Evolutionary conservation across 2,329 filamentous ascomycete species (phyloP).

Genomic region (Arachnopeziza araneosa): DNA sequence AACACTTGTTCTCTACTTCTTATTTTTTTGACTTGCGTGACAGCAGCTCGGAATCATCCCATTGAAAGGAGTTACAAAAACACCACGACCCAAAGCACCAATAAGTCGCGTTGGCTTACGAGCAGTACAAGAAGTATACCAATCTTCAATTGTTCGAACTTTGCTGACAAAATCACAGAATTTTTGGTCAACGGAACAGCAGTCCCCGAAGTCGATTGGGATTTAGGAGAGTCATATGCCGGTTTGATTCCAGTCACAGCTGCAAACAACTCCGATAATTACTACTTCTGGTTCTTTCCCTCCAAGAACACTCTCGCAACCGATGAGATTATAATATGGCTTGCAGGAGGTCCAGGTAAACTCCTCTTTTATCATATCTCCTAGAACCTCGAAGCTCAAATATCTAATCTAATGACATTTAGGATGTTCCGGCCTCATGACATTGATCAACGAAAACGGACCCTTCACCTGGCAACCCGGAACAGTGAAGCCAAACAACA

Average conservation of each 20-base stretch:
- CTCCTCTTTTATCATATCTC: conserved; percentile 11
- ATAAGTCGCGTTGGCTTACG: neutral
- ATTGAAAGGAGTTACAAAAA: neutral
- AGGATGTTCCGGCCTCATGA: conserved; percentile 56
- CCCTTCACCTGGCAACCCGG: conserved; percentile 67
- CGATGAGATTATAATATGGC: conserved; percentile 58
- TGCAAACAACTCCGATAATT: conserved; percentile 36
- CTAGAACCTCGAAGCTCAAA: neutral
- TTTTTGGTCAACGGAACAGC: conserved; percentile 50
- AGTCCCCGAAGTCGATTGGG: conserved; percentile 65
- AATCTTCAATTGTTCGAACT: neutral
- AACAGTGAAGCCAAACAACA: conserved; percentile 42
- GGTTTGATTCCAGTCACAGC: conserved; percentile 49
- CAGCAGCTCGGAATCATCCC: neutral
- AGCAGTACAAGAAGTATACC: neutral
- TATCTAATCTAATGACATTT: conserved; percentile 11
- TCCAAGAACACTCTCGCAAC: conserved; percentile 43
- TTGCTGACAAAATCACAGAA: neutral
- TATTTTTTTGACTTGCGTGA: neutral
- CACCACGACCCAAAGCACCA: neutral
- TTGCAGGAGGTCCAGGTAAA: conserved; percentile 43
- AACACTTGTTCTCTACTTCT: neutral
- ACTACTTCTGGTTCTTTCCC: conserved; percentile 64
- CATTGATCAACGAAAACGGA: conserved; percentile 71
- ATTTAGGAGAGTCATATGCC: conserved; percentile 60